Percentiles rank a stretch among this genome's conserved stretches.
Conservation (phyloP, 2,329 filamentous ascomycete genomes). For the Hypoxylon sp. region DNA sequence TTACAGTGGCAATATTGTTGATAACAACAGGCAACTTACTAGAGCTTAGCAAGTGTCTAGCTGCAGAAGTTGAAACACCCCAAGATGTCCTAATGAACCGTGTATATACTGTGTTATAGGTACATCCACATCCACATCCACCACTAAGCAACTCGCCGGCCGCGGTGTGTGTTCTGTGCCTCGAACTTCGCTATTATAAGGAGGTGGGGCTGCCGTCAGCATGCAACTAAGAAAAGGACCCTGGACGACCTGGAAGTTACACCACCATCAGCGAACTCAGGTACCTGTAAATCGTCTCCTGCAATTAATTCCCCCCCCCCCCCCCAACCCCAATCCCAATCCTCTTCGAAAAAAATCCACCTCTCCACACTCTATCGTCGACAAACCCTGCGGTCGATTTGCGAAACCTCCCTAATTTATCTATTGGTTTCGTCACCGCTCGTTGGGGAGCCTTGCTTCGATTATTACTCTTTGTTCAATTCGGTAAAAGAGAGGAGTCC, state of each 20-base stretch:
- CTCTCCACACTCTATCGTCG: constrained; percentile 27
- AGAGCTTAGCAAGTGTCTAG: constrained; percentile 3
- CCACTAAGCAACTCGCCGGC: too few species aligned
- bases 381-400: constrained; percentile 17
- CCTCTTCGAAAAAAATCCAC: constrained; percentile 18
- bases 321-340: constrained; percentile 26
- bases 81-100: background rate
- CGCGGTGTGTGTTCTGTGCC: too few species aligned
- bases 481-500: constrained; percentile 1
- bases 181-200: constrained; percentile 25
- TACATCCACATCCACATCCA: too few species aligned
- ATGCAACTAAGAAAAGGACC: constrained; percentile 30
- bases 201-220: constrained; percentile 34
- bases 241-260: constrained; percentile 31
- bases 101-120: constrained; percentile 2
- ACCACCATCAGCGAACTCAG: constrained; percentile 31
- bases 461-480: constrained; percentile 29
- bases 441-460: constrained; percentile 5
- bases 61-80: constrained; percentile 25
- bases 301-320: constrained; percentile 32
- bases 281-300: constrained; percentile 34
- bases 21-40: background rate
- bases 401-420: constrained; percentile 34
- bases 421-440: constrained; percentile 19
- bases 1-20: constrained; percentile 19